phyloP scores from a whole-genome alignment of 2,329 filamentous ascomycete genomes.

The Cladorrhinum sp. region DNA sequence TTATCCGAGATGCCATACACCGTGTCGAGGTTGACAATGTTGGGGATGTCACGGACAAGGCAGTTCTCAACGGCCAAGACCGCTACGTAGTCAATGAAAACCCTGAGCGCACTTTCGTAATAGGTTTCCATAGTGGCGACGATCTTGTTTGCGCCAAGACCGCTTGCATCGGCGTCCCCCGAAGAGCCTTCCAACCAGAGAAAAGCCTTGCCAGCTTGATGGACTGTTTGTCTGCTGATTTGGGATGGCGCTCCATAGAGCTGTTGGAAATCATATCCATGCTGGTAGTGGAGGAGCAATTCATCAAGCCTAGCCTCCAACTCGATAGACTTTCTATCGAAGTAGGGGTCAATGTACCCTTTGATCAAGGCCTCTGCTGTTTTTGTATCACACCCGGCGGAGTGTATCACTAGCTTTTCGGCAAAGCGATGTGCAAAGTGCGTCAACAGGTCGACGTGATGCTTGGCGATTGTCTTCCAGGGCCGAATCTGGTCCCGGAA shows the following conservation, averaged over 20 bases:
- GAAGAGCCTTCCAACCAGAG: too few species aligned
- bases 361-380: constrained; percentile 27
- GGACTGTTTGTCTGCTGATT: too few species aligned
- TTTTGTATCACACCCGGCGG: constrained; percentile 30
- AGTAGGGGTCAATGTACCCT: constrained; percentile 22
- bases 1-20: constrained; percentile 37
- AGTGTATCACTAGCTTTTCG: constrained; percentile 35
- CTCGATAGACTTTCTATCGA: constrained; percentile 24
- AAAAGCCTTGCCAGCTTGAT: too few species aligned
- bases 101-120: constrained; percentile 40
- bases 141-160: constrained; percentile 38
- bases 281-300: constrained; percentile 36
- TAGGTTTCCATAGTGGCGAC: constrained; percentile 33
- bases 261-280: constrained; percentile 33
- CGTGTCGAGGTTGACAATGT: constrained; percentile 39
- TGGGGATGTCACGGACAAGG: constrained; percentile 40
- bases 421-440: constrained; percentile 36
- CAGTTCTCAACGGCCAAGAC: constrained; percentile 49
- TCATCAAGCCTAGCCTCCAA: constrained; percentile 39
- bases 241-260: too few species aligned
- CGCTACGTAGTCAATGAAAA: constrained; percentile 47
- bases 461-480: constrained; percentile 39
- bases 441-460: constrained; percentile 35
- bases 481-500: constrained; percentile 39
- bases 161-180: constrained; percentile 23